These are phyloP conservation scores for Zygoascus ofunaensis DNA, from an alignment of 805 yeast genomes.

Conservation along the genomic window DNA sequence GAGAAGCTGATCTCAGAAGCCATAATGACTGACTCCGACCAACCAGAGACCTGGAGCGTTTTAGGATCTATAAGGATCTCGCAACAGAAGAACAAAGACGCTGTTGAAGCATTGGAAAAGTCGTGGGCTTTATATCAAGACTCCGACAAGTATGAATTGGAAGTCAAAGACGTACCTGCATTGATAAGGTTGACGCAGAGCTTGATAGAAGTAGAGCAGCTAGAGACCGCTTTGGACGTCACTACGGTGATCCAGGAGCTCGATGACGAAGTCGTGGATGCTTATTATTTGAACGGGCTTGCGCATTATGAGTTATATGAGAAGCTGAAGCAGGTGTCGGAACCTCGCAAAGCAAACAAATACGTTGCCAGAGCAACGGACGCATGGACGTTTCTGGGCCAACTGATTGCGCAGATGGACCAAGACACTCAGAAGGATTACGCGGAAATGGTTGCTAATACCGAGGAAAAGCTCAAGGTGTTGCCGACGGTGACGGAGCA, in stretches of 20 bases:
- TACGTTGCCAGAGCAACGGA: slow-evolving; percentile 34
- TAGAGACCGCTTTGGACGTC: slow-evolving; percentile 60
- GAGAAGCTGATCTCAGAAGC: slow-evolving; percentile 60
- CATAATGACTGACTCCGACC: slow-evolving; percentile 40
- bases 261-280: slow-evolving; percentile 77
- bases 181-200: slow-evolving; percentile 62
- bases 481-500: slow-evolving; percentile 46
- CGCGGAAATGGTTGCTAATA: slow-evolving; percentile 49
- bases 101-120: slow-evolving; percentile 51
- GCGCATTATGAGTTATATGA: slow-evolving; percentile 35
- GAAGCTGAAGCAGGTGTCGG: slow-evolving; percentile 9
- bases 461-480: slow-evolving; percentile 39
- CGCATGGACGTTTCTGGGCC: slow-evolving; percentile 34
- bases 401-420: slow-evolving; percentile 29
- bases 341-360: slow-evolving; percentile 30
- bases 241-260: slow-evolving; percentile 59
- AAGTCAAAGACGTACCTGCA: slow-evolving; percentile 56
- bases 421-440: slow-evolving; percentile 36
- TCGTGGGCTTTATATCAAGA: slow-evolving; percentile 60
- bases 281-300: slow-evolving; percentile 75
- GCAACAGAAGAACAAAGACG: slow-evolving; percentile 69
- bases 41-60: slow-evolving; percentile 75
- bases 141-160: slow-evolving; percentile 22
- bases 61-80: slow-evolving; percentile 84
- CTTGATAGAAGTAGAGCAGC: slow-evolving; percentile 66